These are phyloP conservation scores for Dothiorella sarmentorum DNA, from an alignment of 2,329 filamentous ascomycete species.

Conservation along the genomic window DNA sequence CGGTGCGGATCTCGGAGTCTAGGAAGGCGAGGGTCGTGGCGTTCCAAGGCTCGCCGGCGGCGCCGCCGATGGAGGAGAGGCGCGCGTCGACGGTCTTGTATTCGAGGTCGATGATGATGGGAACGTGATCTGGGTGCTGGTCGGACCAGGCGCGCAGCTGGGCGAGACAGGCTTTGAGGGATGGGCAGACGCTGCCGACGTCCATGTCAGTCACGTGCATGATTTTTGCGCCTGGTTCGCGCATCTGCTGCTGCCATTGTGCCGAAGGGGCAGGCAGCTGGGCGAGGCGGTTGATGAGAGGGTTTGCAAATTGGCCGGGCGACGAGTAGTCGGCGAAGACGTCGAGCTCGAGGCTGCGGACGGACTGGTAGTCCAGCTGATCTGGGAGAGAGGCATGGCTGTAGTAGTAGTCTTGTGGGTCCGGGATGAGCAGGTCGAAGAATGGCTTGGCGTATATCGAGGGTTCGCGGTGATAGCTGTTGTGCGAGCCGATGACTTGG, in stretches of 20 bases:
- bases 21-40: slow-evolving; percentile 42
- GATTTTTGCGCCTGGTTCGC: slow-evolving; percentile 47
- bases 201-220: slow-evolving; percentile 52
- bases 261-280: slow-evolving; percentile 40
- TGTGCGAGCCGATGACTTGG: slow-evolving; percentile 52
- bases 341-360: slow-evolving; percentile 50
- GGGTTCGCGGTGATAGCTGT: slow-evolving; percentile 51
- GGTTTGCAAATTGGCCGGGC: slow-evolving; percentile 48
- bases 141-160: slow-evolving; percentile 47
- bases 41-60: slow-evolving; percentile 44
- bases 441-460: slow-evolving; percentile 40
- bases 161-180: slow-evolving; percentile 44
- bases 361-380: slow-evolving; percentile 45
- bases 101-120: slow-evolving; percentile 50
- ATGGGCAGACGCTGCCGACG: slow-evolving; percentile 46
- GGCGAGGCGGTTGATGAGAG: slow-evolving; percentile 42
- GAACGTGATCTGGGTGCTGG: slow-evolving; percentile 43
- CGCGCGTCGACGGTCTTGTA: slow-evolving; percentile 43
- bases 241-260: slow-evolving; percentile 34
- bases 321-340: slow-evolving; percentile 46
- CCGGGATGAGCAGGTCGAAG: slow-evolving; percentile 39
- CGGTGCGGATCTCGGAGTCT: slow-evolving; percentile 47
- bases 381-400: slow-evolving; percentile 45
- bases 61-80: slow-evolving; percentile 37
- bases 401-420: slow-evolving; percentile 46